Conservation (phyloP, 1,284 basidiomycete species). For the Rhodotorula sp. region DNA sequence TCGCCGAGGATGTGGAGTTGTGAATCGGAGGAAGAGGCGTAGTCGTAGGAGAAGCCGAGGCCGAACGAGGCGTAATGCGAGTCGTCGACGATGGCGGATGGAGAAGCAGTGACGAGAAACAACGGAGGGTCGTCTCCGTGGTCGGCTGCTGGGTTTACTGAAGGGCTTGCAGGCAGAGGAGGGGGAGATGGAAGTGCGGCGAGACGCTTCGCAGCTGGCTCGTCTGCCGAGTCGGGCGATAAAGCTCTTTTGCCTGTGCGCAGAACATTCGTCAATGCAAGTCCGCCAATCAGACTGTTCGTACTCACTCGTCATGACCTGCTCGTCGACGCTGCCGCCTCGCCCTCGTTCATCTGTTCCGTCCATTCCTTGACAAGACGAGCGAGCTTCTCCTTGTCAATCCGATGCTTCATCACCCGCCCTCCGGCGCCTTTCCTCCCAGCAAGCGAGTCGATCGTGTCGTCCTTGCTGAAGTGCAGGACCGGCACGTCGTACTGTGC, state of each 20-base stretch:
- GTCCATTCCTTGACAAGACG: conserved; percentile 36
- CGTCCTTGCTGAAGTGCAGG: conserved; percentile 24
- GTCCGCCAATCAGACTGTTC: neutral
- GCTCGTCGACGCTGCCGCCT: neutral
- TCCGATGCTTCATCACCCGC: conserved; percentile 42
- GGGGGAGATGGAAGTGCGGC: neutral
- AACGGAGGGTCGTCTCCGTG: neutral
- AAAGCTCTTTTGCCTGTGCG: neutral
- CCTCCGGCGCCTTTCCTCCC: conserved; percentile 29
- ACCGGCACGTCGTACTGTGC: conserved; percentile 43
- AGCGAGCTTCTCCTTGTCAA: conserved; percentile 39
- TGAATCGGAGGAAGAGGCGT: neutral
- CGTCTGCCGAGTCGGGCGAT: neutral
- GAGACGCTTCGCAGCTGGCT: neutral
- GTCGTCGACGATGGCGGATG: conserved; percentile 16
- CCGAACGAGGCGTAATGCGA: conserved; percentile 25
- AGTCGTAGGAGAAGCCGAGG: conserved; percentile 26
- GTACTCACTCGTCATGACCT: neutral
- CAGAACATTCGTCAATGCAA: too few species aligned
- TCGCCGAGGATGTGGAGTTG: conserved; percentile 23
- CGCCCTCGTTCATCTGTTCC: conserved; percentile 9
- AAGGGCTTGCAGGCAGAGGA: too few species aligned
- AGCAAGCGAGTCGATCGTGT: conserved; percentile 22
- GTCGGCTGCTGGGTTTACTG: too few species aligned
- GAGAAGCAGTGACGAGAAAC: conserved; percentile 20